Conservation (phyloP, 2,329 filamentous ascomycete genomes). For the Hypoxylon sp. region DNA sequence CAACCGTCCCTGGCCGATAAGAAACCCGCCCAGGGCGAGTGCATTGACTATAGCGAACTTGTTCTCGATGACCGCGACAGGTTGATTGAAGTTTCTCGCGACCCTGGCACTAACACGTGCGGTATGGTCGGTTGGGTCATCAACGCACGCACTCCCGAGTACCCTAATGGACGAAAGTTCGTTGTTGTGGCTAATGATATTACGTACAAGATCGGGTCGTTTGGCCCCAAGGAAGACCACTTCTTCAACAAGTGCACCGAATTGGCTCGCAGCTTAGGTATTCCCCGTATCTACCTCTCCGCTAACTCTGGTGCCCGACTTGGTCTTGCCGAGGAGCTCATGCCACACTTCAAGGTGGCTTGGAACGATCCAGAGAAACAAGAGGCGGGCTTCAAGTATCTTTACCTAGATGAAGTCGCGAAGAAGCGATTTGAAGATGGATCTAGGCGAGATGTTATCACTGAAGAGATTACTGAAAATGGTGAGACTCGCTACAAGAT, state of each 20-base stretch:
- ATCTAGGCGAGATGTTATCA: slow-evolving; percentile 83
- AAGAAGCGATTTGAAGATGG: slow-evolving; percentile 89
- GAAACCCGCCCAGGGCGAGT: slow-evolving; percentile 88
- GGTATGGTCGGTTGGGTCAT: slow-evolving; percentile 99
- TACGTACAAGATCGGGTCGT: slow-evolving; percentile 98
- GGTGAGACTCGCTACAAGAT: slow-evolving; percentile 96
- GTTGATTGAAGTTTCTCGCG: slow-evolving; percentile 91
- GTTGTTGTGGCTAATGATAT: slow-evolving; percentile 99
- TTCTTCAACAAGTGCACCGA: slow-evolving; percentile 99
- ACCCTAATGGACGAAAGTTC: slow-evolving; percentile 91
- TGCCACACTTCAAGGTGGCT: slow-evolving; percentile 96
- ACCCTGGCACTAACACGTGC: slow-evolving; percentile 94
- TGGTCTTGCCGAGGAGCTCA: slow-evolving; percentile 95
- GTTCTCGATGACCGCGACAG: slow-evolving; percentile 95
- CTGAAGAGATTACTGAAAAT: slow-evolving; percentile 86
- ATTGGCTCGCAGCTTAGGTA: slow-evolving; percentile 91
- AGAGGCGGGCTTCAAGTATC: slow-evolving; percentile 94
- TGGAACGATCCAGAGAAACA: slow-evolving; percentile 90
- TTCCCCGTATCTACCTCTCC: slow-evolving; percentile 97
- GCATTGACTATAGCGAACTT: slow-evolving; percentile 93
- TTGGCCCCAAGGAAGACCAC: slow-evolving; percentile 94
- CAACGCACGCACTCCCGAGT: slow-evolving; percentile 94
- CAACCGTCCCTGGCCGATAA: slow-evolving; percentile 82
- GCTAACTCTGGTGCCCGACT: slow-evolving; percentile 99
- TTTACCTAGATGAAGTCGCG: slow-evolving; percentile 89